These are phyloP conservation scores for Paraphoma sp. DNA, from an alignment of 2,329 filamentous ascomycete species.

Conservation along the genomic window DNA sequence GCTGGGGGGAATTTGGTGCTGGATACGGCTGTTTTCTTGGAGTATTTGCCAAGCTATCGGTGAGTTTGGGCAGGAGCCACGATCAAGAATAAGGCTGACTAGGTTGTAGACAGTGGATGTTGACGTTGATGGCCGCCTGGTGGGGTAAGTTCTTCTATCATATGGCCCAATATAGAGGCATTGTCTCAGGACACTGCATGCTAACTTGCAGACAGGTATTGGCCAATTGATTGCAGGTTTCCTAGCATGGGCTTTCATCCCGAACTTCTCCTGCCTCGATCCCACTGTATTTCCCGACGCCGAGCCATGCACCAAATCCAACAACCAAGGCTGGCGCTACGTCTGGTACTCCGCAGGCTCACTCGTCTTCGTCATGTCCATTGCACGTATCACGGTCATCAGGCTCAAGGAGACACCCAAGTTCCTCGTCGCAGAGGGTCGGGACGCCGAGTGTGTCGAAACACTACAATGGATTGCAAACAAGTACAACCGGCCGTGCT, in stretches of 20 bases:
- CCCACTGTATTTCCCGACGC: constrained; percentile 44
- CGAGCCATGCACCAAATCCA: constrained; percentile 55
- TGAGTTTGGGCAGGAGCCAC: not conserved
- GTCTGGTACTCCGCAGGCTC: constrained; percentile 61
- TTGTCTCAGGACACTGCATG: not conserved
- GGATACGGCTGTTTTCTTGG: constrained; percentile 66
- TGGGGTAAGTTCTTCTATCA: constrained; percentile 49
- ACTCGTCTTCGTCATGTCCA: constrained; percentile 61
- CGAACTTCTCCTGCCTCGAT: constrained; percentile 56
- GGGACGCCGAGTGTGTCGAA: constrained; percentile 59
- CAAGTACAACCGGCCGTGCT: constrained; percentile 61
- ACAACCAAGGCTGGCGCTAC: constrained; percentile 66
- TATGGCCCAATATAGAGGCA: not conserved
- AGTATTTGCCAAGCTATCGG: constrained; percentile 57
- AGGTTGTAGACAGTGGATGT: constrained; percentile 66
- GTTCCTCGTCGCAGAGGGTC: constrained; percentile 61
- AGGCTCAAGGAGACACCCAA: constrained; percentile 64
- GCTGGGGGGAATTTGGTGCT: constrained; percentile 69
- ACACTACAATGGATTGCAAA: constrained; percentile 58
- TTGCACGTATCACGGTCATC: constrained; percentile 62
- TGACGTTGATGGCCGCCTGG: constrained; percentile 68
- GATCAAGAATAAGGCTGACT: too few species aligned
- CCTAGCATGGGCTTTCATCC: constrained; percentile 62
- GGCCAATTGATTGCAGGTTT: constrained; percentile 60
- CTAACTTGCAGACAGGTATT: constrained; percentile 36